Evolutionary conservation across 768 basidiomycete species (phyloP).

Genomic region (Leucosporidium yakuticum): DNA sequence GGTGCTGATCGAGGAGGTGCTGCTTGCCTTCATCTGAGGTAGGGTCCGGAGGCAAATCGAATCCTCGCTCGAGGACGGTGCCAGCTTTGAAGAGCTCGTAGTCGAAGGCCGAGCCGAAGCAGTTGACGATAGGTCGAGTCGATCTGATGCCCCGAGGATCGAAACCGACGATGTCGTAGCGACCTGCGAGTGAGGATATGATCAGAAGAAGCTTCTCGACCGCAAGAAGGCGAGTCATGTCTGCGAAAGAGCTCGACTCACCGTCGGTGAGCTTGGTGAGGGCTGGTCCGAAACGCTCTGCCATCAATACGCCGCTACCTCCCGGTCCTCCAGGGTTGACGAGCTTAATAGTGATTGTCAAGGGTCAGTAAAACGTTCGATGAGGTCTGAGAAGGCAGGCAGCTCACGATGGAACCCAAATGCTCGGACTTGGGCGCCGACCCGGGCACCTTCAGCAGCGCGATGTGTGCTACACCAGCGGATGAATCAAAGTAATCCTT

Average conservation of each 20-base stretch:
- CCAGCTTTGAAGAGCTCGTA: constrained; percentile 7
- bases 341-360: not conserved
- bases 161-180: constrained; percentile 1
- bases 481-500: not conserved
- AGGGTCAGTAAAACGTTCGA: not conserved
- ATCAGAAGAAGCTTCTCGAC: no score
- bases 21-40: not conserved
- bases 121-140: not conserved
- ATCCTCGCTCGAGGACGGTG: constrained; percentile 1
- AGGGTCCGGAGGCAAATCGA: not conserved
- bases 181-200: no score
- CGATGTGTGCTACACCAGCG: not conserved
- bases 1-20: constrained; percentile 3
- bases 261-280: not conserved
- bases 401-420: not conserved
- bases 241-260: not conserved
- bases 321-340: constrained; percentile 7
- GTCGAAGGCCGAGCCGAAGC: not conserved
- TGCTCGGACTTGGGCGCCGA: not conserved
- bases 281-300: not conserved
- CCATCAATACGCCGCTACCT: not conserved
- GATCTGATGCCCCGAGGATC: constrained; percentile 5
- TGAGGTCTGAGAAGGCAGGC: not conserved
- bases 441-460: not conserved
- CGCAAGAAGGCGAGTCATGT: no score